These are phyloP conservation scores for Trichoderma breve DNA, from an alignment of 2,329 filamentous ascomycete species.

Conservation along the genomic window DNA sequence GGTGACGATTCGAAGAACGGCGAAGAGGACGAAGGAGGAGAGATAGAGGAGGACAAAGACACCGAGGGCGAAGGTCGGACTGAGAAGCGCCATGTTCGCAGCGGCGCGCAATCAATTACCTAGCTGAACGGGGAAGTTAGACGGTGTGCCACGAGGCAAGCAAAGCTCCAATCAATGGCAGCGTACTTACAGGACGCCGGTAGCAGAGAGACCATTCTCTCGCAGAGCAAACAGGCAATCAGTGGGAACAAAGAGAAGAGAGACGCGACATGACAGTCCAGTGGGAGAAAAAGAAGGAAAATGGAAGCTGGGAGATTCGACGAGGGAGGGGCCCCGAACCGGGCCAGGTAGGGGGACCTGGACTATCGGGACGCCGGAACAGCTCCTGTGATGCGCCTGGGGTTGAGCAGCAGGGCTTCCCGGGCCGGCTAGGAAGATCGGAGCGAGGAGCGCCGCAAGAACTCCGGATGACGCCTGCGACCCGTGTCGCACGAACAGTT, in stretches of 20 bases:
- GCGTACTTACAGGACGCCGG: conserved; percentile 18
- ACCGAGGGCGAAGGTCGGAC: conserved; percentile 82
- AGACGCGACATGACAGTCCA: conserved; percentile 19
- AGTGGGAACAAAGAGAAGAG: background rate
- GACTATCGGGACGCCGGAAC: conserved; percentile 11
- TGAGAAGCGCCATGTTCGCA: conserved; percentile 59
- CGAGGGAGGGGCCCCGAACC: conserved; percentile 12
- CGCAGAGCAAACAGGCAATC: conserved; percentile 1
- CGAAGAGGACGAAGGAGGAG: conserved; percentile 88
- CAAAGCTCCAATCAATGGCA: background rate
- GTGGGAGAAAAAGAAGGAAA: background rate
- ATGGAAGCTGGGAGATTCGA: conserved; percentile 5
- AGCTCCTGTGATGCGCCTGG: background rate
- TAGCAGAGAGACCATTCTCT: conserved; percentile 20
- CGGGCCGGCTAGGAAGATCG: conserved; percentile 8
- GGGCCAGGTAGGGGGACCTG: conserved; percentile 7
- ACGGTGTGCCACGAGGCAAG: background rate
- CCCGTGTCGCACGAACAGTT: conserved; percentile 15
- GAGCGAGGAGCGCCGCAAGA: background rate
- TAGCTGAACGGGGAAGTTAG: conserved; percentile 3
- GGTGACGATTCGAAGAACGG: conserved; percentile 85
- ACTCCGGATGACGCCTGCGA: conserved; percentile 5
- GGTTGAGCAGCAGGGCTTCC: background rate
- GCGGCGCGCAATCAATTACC: conserved; percentile 17
- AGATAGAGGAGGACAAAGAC: conserved; percentile 84